Evolutionary conservation across 805 yeast genomes (phyloP), one percentile per base, ranked within the genome.

Genomic region (Peterozyma toletana): DNA sequence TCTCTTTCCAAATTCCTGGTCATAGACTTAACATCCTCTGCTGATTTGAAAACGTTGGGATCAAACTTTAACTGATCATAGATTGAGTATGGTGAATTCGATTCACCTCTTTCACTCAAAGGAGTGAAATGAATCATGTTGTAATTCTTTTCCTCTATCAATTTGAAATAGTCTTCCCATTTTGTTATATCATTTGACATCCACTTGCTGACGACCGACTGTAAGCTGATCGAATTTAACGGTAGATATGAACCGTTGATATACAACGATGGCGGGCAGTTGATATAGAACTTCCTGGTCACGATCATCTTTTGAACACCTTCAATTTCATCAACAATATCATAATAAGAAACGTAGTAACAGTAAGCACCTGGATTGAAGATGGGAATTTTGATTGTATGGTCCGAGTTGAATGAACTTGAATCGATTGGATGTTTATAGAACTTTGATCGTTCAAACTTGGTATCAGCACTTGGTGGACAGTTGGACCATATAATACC

Each of bases 91-190:
- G 99, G 99, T 6, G 97, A 90, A 60, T 90, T 77, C 1, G 96
- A 86, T 48, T 73, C 83, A 31, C 99, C 99, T 44, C 98, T 73
- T 50, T 80, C 66, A 63, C 91, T 96, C 52, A 91, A 69, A 0
- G 99, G 99, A 5, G 97, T 90, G 60, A 91, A 91, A 67, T 91
- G 99, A 37, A 93, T 70, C 96, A 91, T 87, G 62, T 93, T 93
- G 67, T 91, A 91, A 16, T 93, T 90, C 62, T 93, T 93, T 9
- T 64, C 58, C 13, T 81, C 64, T 38, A 91, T 74, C 38, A 75
- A 74, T 1, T 60, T 58, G 46, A 91, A 85, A 45, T 85, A 66
- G 1, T 63, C 58, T 45, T 77, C 77, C 98, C 98, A 91, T 11
- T 75, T 62, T 2, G 60, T 58, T 31, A 71, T 58, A 40, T 62